Evolutionary conservation across 2,329 filamentous ascomycete genomes (phyloP), one percentile per base, ranked within the genome.

Genomic region (Blastomyces parvus): DNA sequence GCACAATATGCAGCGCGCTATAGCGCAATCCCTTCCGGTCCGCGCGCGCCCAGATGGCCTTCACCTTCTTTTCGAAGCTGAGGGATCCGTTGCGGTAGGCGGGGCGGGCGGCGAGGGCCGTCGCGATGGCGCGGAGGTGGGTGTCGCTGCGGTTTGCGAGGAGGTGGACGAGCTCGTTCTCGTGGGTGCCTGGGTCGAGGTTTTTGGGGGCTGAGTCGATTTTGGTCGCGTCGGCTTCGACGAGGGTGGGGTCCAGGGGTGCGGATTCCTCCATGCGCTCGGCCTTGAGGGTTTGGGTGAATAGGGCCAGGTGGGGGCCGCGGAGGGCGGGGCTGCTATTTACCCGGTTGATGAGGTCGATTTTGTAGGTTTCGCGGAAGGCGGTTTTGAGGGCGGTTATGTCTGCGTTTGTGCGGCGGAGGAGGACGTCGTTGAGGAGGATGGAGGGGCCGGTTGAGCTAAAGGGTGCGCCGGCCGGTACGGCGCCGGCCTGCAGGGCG

Each of bases 21-120:
- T 88, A 82, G 72, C 91, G 81, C 89, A 95, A 93, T 72, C 95
- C 90, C 0, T 90, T 90, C 0, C 85, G 87, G 74, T 95, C 94
- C 71, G 91, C 86, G 78, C 83, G 86, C 11, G 57, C 57, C 57
- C 57, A 59, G 36, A 59, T 59, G 25, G 57, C 57, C 17, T 44
- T 46, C 3, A 59, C 57, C 57, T 59, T 59, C 57, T 59, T 59
- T 40, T 46, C 57, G 25, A 59, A n/a, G 17, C 22, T 44, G n/a
- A 59, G 6, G 8, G 30, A 17, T 3, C 38, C 57, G 27, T 19
- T 83, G 40, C 84, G 30, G 52, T 33, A 55, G 14, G 52, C 27
- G 83, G 72, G 89, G 93, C 68, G 85, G 86, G 62, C 84, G 80
- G 71, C 86, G 81, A 93, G 95, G 0, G 85, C 81, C 63, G 87